These are phyloP conservation scores for Neocatenulostroma microsporum DNA, from an alignment of 2,329 filamentous ascomycete species.

Conservation along the genomic window DNA sequence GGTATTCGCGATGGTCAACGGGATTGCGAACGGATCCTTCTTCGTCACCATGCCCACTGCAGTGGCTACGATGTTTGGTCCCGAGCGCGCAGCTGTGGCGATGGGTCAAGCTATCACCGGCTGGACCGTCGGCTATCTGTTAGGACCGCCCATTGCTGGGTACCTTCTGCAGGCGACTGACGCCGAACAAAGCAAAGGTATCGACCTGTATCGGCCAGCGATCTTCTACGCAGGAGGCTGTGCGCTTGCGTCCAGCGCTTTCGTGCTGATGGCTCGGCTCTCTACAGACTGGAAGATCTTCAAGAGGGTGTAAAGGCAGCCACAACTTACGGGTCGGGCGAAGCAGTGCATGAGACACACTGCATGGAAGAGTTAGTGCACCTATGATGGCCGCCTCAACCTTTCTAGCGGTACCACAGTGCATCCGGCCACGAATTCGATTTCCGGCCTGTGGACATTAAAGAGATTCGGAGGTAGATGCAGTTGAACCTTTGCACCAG, in stretches of 20 bases:
- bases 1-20: conserved; percentile 53
- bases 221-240: conserved; percentile 50
- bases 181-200: not conserved
- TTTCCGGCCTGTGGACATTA: no score
- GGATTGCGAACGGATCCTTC: conserved; percentile 54
- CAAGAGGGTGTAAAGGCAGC: not conserved
- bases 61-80: conserved; percentile 53
- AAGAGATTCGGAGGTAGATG: no score
- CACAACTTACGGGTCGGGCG: no score
- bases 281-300: not conserved
- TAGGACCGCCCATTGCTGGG: conserved; percentile 54
- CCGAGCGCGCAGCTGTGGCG: conserved; percentile 36
- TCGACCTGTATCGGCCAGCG: conserved; percentile 44
- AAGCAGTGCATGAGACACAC: no score
- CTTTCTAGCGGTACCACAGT: no score
- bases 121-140: conserved; percentile 55
- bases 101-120: conserved; percentile 57
- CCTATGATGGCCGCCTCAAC: no score
- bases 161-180: conserved; percentile 45
- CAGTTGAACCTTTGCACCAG: no score
- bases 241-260: not conserved
- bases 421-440: no score
- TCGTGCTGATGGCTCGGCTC: conserved; percentile 1
- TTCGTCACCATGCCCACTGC: conserved; percentile 58
- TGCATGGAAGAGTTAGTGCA: no score